phyloP scores from a whole-genome alignment of 495 filamentous ascomycete genomes.

The Parathielavia hyrcaniae region DNA sequence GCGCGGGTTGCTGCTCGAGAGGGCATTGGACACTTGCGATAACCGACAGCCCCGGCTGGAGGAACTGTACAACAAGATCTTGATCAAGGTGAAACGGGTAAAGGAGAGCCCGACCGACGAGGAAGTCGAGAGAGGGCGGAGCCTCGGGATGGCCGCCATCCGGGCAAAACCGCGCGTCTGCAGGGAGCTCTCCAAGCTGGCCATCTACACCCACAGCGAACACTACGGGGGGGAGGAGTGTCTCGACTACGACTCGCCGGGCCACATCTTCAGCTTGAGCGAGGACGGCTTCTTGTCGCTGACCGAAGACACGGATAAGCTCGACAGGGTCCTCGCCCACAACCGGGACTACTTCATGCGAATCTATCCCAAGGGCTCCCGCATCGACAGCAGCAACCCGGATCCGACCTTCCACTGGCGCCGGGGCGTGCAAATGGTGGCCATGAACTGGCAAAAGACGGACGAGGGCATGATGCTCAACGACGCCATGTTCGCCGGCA shows the following conservation, averaged over 20 bases:
- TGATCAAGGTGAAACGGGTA: constrained; percentile 82
- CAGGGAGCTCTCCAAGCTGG: constrained; percentile 62
- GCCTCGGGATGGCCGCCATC: constrained; percentile 28
- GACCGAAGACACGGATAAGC: constrained; percentile 32
- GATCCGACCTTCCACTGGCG: constrained; percentile 83
- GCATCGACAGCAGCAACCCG: constrained; percentile 76
- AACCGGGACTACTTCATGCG: constrained; percentile 84
- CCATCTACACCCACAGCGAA: constrained; percentile 77
- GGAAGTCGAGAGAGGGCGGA: constrained; percentile 23
- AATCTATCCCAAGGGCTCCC: constrained; percentile 73
- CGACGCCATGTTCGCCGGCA: constrained; percentile 81
- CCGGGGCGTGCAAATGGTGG: constrained; percentile 83
- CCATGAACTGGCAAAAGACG: constrained; percentile 86
- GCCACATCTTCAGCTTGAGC: constrained; percentile 79
- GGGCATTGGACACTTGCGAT: constrained; percentile 37
- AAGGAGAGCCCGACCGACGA: constrained; percentile 35
- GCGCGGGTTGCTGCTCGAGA: constrained; percentile 64
- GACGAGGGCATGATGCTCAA: constrained; percentile 96
- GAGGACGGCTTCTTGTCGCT: constrained; percentile 66
- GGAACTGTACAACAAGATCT: constrained; percentile 70
- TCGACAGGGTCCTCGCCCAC: constrained; percentile 62
- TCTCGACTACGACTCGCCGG: constrained; percentile 54
- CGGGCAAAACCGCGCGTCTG: constrained; percentile 55
- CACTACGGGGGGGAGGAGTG: constrained; percentile 63
- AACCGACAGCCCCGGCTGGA: constrained; percentile 60